A percentile compares a stretch with the other conserved stretches of the same genome.
phyloP scores from a whole-genome alignment of 345 rosid species.

The Citrus hindsii region DNA sequence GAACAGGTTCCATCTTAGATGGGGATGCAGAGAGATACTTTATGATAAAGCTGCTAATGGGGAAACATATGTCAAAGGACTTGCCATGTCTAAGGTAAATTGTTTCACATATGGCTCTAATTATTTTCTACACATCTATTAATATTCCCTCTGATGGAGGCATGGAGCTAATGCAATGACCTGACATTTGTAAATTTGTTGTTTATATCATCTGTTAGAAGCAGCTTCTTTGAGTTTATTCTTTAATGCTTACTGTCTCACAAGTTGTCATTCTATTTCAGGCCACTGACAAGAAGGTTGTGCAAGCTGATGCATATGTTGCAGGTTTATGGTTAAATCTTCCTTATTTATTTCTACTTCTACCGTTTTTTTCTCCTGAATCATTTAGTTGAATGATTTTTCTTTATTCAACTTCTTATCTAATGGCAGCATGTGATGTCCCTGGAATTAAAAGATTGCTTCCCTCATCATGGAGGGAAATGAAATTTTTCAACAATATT shows the following conservation, averaged over 20 bases:
- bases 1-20: constrained; percentile 93
- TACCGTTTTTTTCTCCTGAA: background rate
- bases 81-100: constrained; percentile 83
- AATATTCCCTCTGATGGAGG: background rate
- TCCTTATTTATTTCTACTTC: background rate
- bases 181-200: background rate
- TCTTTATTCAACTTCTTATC: background rate
- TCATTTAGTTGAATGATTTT: background rate
- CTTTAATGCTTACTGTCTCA: background rate
- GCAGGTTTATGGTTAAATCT: constrained; percentile 45
- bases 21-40: constrained; percentile 95
- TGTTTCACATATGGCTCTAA: constrained; percentile 8
- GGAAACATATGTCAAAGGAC: constrained; percentile 69
- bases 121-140: background rate
- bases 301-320: constrained; percentile 93
- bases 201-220: background rate
- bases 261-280: constrained; percentile 29
- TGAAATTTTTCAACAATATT: constrained; percentile 70
- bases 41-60: constrained; percentile 62
- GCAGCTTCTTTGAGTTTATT: background rate
- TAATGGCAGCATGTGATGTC: constrained; percentile 80
- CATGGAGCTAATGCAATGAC: background rate
- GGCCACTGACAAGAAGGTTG: constrained; percentile 81
- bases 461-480: constrained; percentile 76
- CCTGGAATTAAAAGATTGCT: constrained; percentile 95